phyloP scores from a whole-genome alignment of 805 yeast genomes.

The Yamadazyma nakazawae region DNA sequence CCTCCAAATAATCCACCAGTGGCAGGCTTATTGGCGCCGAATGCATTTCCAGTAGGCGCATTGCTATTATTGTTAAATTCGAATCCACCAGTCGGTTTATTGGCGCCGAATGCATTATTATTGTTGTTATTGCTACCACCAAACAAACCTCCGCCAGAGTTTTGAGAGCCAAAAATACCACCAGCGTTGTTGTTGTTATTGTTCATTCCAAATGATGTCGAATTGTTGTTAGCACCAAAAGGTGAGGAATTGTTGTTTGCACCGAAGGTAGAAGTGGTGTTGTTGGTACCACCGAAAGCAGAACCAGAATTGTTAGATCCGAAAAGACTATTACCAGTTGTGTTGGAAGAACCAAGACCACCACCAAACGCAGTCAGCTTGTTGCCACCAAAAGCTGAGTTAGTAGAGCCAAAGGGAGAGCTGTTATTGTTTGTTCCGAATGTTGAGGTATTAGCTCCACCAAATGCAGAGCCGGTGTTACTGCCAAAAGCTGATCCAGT shows the following conservation, averaged over 20 bases:
- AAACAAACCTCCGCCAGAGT: slow-evolving; percentile 21
- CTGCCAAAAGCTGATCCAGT: slow-evolving; percentile 20
- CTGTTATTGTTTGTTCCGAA: slow-evolving; percentile 29
- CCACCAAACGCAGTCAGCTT: slow-evolving; percentile 14
- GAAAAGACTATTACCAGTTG: slow-evolving; percentile 17
- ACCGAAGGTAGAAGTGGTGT: slow-evolving; percentile 35
- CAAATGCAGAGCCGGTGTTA: slow-evolving; percentile 3
- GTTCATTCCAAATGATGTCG: slow-evolving; percentile 19
- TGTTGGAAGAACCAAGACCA: slow-evolving; percentile 18
- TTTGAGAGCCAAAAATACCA: slow-evolving; percentile 19
- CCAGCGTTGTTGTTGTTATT: slow-evolving; percentile 15
- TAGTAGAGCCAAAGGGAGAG: slow-evolving; percentile 20
- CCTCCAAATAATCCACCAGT: slow-evolving; percentile 28
- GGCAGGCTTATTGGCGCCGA: slow-evolving; percentile 18
- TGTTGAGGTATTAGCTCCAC: slow-evolving; percentile 25
- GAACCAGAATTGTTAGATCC: slow-evolving; percentile 23
- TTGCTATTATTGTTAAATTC: slow-evolving; percentile 13
- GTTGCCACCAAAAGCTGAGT: slow-evolving; percentile 21
- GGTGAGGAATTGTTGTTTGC: slow-evolving; percentile 19
- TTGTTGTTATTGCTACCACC: slow-evolving; percentile 21
- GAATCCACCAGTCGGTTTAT: slow-evolving; percentile 20
- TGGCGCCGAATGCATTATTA: slow-evolving; percentile 26
- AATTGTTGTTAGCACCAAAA: slow-evolving; percentile 14
- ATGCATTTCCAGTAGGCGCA: slow-evolving; percentile 18
- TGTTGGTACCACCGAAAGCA: slow-evolving; percentile 27